phyloP scores from a whole-genome alignment of 306 rosid species.

The Myrica gale region DNA sequence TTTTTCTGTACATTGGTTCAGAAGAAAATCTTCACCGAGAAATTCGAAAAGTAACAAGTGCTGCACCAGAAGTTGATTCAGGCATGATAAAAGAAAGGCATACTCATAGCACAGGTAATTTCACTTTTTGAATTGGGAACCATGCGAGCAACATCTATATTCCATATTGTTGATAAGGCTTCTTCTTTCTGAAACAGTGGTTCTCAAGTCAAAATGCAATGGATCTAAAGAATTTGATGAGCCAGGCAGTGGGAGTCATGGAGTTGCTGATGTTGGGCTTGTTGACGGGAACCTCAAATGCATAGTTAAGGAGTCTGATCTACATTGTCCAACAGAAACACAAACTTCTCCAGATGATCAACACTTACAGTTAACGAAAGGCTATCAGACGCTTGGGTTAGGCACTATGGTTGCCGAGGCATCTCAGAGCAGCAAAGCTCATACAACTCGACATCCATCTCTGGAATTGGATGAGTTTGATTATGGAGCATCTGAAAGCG shows the following conservation, averaged over 20 bases:
- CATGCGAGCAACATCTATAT: slow-evolving; percentile 9
- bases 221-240: slow-evolving; percentile 24
- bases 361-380: slow-evolving; percentile 29
- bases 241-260: slow-evolving; percentile 49
- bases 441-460: slow-evolving; percentile 31
- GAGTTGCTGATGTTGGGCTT: slow-evolving; percentile 41
- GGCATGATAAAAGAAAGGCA: slow-evolving; percentile 41
- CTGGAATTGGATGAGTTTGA: slow-evolving; percentile 39
- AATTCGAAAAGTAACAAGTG: slow-evolving; percentile 24
- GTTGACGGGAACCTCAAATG: slow-evolving; percentile 36
- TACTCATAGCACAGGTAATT: slow-evolving; percentile 42
- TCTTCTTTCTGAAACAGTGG: slow-evolving; percentile 35
- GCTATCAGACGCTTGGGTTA: slow-evolving; percentile 26
- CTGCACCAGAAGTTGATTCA: slow-evolving; percentile 27
- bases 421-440: slow-evolving; percentile 32
- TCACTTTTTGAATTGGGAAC: slow-evolving; percentile 6
- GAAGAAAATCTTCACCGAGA: slow-evolving; percentile 39
- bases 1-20: slow-evolving; percentile 37
- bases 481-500: slow-evolving; percentile 40
- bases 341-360: slow-evolving; percentile 37
- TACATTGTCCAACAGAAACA: slow-evolving; percentile 40
- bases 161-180: slow-evolving; percentile 7
- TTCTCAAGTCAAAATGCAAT: slow-evolving; percentile 29
- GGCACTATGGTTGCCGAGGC: slow-evolving; percentile 29
- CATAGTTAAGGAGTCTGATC: slow-evolving; percentile 40